phyloP scores from a whole-genome alignment of 1,284 basidiomycete species.

The Boletellus deceptivus region DNA sequence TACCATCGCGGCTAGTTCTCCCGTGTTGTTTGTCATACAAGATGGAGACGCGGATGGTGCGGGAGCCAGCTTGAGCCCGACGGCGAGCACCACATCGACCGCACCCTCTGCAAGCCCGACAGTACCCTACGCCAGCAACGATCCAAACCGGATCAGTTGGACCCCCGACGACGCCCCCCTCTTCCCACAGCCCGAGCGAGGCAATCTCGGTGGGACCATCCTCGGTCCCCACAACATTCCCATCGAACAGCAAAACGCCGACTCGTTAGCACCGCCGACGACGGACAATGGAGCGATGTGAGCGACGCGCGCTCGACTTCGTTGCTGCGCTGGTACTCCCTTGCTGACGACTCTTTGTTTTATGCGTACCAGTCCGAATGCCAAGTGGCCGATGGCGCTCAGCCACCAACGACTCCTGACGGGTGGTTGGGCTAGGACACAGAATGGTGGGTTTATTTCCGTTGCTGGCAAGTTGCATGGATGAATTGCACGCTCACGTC shows the following conservation, averaged over 20 bases:
- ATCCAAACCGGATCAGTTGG: slow-evolving; percentile 33
- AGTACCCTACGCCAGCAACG: slow-evolving; percentile 27
- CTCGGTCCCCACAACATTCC: slow-evolving; percentile 50
- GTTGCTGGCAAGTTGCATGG: not conserved
- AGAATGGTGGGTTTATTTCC: slow-evolving; percentile 37
- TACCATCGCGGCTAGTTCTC: not conserved
- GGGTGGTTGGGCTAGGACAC: slow-evolving; percentile 54
- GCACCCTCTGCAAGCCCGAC: slow-evolving; percentile 23
- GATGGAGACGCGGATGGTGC: no score
- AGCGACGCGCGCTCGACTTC: slow-evolving; percentile 9
- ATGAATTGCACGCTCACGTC: not conserved
- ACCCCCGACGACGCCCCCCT: slow-evolving; percentile 11
- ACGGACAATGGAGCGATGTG: slow-evolving; percentile 46
- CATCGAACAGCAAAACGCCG: slow-evolving; percentile 47
- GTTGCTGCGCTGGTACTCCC: no score
- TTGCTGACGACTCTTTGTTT: not conserved
- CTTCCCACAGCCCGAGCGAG: slow-evolving; percentile 36
- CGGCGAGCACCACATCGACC: slow-evolving; percentile 8
- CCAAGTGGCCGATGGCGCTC: slow-evolving; percentile 57
- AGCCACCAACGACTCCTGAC: slow-evolving; percentile 49
- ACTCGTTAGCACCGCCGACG: slow-evolving; percentile 47
- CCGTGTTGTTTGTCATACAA: not conserved
- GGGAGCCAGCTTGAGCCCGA: not conserved
- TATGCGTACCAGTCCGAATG: slow-evolving; percentile 29
- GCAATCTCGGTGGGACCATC: slow-evolving; percentile 38